These are phyloP conservation scores for Cymodocea nodosa DNA, from an alignment of 116 monocot species.

Conservation along the genomic window DNA sequence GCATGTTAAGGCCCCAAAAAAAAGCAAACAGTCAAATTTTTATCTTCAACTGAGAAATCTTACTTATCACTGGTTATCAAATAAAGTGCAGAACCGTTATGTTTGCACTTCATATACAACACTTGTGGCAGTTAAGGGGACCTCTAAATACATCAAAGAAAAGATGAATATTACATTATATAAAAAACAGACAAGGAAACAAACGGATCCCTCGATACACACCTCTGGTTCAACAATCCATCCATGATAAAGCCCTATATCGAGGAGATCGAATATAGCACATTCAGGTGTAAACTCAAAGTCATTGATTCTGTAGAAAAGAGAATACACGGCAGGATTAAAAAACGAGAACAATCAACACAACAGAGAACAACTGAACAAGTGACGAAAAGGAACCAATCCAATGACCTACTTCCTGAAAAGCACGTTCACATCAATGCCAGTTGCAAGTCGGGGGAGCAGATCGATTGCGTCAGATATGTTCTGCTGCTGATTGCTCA, in stretches of 20 bases:
- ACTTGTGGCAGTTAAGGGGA: no score
- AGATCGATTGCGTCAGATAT: conserved; percentile 92
- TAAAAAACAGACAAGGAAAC: neutral
- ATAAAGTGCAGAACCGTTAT: no score
- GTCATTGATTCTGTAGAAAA: conserved; percentile 56
- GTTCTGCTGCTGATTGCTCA: conserved; percentile 82
- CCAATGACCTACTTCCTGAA: conserved; percentile 60
- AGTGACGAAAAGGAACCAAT: neutral
- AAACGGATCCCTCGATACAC: neutral
- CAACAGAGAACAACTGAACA: neutral
- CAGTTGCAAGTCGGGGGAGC: conserved; percentile 73
- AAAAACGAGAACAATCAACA: neutral
- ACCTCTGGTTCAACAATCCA: conserved; percentile 97
- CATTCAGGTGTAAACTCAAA: conserved; percentile 83
- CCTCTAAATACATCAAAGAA: neutral
- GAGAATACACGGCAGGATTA: neutral
- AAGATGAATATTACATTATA: neutral
- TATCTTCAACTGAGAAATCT: no score
- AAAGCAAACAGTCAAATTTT: no score
- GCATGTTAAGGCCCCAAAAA: no score
- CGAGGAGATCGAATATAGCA: conserved; percentile 90
- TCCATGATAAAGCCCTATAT: conserved; percentile 83
- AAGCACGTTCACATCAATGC: conserved; percentile 89
- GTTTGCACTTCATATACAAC: no score
- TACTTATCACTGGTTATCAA: no score